Percentiles rank a stretch among this genome's conserved stretches.
phyloP scores from a whole-genome alignment of 768 basidiomycete species.

The Hygrocybe coccinea region DNA sequence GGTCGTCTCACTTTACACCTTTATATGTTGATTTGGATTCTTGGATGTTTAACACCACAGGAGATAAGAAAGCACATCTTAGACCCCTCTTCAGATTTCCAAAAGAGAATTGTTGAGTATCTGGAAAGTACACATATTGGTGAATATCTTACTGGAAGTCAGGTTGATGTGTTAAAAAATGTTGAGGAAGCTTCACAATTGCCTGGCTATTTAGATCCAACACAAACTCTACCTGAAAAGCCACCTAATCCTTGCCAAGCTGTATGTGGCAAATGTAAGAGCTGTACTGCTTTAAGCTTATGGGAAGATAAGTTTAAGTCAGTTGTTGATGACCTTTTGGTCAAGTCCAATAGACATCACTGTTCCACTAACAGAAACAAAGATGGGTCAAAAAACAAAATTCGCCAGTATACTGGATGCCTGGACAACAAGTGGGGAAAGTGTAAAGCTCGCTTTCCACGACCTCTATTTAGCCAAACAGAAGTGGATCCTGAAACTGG shows the following conservation, averaged over 20 bases:
- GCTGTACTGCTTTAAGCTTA: neutral
- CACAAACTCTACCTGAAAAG: conserved; percentile 16
- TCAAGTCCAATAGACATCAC: conserved; percentile 27
- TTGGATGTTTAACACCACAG: conserved; percentile 25
- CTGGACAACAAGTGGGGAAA: conserved; percentile 22
- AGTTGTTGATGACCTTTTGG: conserved; percentile 24
- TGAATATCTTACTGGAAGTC: conserved; percentile 27
- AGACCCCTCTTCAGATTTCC: conserved; percentile 15
- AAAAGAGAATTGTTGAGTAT: conserved; percentile 18
- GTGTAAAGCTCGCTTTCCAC: conserved; percentile 34
- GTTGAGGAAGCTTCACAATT: conserved; percentile 1
- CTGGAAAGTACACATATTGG: conserved; percentile 23
- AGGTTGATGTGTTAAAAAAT: conserved; percentile 19
- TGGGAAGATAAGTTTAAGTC: conserved; percentile 20
- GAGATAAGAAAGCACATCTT: conserved; percentile 28
- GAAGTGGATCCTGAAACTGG: conserved; percentile 26
- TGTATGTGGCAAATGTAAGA: conserved; percentile 4
- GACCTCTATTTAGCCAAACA: conserved; percentile 16
- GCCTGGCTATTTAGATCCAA: conserved; percentile 17
- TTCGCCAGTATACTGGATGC: conserved; percentile 16
- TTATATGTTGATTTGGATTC: conserved; percentile 36
- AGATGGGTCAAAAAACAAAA: conserved; percentile 13
- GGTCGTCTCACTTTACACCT: conserved; percentile 35
- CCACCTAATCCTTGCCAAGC: conserved; percentile 18
- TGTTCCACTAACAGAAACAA: conserved; percentile 17